Conservation (phyloP, 2,329 filamentous ascomycete genomes). For the Alternaria incomplexa region DNA sequence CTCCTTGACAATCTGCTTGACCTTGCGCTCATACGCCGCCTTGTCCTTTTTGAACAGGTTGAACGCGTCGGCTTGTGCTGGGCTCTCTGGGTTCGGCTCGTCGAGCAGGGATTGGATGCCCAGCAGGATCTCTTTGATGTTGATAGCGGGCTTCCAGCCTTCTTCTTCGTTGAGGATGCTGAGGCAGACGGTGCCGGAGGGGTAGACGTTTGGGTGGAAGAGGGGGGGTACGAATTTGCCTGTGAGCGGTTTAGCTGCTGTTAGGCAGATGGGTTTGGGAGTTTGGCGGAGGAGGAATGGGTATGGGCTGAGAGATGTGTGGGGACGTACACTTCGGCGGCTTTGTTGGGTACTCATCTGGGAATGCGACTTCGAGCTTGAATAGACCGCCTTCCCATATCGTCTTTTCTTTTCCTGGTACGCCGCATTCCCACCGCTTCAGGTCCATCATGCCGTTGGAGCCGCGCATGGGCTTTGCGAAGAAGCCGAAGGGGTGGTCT, state of each 20-base stretch:
- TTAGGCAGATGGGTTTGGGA: neutral
- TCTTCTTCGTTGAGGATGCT: slow-evolving; percentile 98
- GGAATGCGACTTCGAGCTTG: slow-evolving; percentile 91
- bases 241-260: neutral
- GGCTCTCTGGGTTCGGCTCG: slow-evolving; percentile 95
- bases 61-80: slow-evolving; percentile 96
- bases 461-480: slow-evolving; percentile 83
- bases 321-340: slow-evolving; percentile 87
- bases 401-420: slow-evolving; percentile 95
- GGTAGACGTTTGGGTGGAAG: slow-evolving; percentile 98
- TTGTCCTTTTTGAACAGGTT: slow-evolving; percentile 94
- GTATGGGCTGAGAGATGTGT: neutral
- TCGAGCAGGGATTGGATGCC: slow-evolving; percentile 96
- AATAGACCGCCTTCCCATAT: slow-evolving; percentile 98
- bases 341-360: slow-evolving; percentile 98
- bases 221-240: slow-evolving; percentile 96
- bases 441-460: slow-evolving; percentile 83
- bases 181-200: slow-evolving; percentile 94
- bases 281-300: neutral
- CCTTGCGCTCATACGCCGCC: slow-evolving; percentile 84
- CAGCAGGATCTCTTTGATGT: slow-evolving; percentile 94
- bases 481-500: slow-evolving; percentile 98
- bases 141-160: slow-evolving; percentile 98
- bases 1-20: slow-evolving; percentile 84
- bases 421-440: slow-evolving; percentile 95